These are phyloP conservation scores for Xerocomus cyaneibrunnescens DNA, from an alignment of 1,284 basidiomycete species.

Conservation along the genomic window DNA sequence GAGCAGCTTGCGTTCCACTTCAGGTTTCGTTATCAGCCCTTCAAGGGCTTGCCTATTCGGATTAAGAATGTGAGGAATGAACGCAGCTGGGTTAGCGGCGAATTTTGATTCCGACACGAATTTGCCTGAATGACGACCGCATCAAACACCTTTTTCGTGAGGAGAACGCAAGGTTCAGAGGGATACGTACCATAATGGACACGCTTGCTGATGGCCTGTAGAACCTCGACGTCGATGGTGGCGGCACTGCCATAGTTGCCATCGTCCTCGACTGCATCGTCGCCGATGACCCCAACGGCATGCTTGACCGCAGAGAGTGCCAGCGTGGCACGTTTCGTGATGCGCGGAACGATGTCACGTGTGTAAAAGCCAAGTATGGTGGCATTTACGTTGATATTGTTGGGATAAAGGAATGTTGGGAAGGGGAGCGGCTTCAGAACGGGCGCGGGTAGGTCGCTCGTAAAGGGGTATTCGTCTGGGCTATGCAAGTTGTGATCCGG, in stretches of 20 bases:
- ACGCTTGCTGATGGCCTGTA: slow-evolving; percentile 92
- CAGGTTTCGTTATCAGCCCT: slow-evolving; percentile 92
- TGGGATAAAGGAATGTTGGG: slow-evolving; percentile 80
- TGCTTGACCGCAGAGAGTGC: slow-evolving; percentile 61
- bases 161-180: slow-evolving; percentile 26
- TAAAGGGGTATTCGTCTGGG: slow-evolving; percentile 98
- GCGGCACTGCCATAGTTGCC: slow-evolving; percentile 98
- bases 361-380: slow-evolving; percentile 92
- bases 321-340: slow-evolving; percentile 70
- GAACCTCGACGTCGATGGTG: slow-evolving; percentile 90
- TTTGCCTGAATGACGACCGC: slow-evolving; percentile 70
- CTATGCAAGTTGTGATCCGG: slow-evolving; percentile 40
- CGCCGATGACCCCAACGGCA: slow-evolving; percentile 61
- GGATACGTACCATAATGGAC: slow-evolving; percentile 94
- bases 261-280: slow-evolving; percentile 77
- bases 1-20: slow-evolving; percentile 89
- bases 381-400: slow-evolving; percentile 84
- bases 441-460: slow-evolving; percentile 77
- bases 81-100: slow-evolving; percentile 76
- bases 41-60: slow-evolving; percentile 78
- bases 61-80: slow-evolving; percentile 86
- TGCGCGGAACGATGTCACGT: slow-evolving; percentile 76
- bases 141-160: slow-evolving; percentile 5
- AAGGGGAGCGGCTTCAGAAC: slow-evolving; percentile 77
- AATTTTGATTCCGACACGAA: slow-evolving; percentile 99